Percentiles rank a stretch among this genome's conserved stretches.
phyloP scores from a whole-genome alignment of 148 eudicot genomes.

The Amaranthus hypochondriacus region DNA sequence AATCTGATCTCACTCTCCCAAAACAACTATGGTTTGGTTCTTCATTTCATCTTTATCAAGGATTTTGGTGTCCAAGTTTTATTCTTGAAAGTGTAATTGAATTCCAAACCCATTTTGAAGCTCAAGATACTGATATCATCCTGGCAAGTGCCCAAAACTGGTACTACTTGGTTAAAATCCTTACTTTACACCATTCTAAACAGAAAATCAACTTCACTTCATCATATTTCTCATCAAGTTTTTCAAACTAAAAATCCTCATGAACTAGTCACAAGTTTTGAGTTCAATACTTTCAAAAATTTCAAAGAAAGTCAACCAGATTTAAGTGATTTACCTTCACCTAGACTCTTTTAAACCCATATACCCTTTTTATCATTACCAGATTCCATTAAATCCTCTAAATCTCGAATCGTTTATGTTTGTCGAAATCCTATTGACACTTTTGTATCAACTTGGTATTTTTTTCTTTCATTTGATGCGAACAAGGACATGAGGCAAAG shows the following conservation, averaged over 20 bases:
- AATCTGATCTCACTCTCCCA: constrained; percentile 6
- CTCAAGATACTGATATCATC: constrained; percentile 16
- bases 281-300: not conserved
- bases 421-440: constrained; percentile 1
- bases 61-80: constrained; percentile 2
- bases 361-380: not conserved
- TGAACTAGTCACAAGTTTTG: not conserved
- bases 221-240: not conserved
- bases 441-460: not conserved
- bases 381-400: not conserved
- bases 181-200: constrained; percentile 9
- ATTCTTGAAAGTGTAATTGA: not conserved
- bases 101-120: constrained; percentile 17
- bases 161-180: constrained; percentile 17
- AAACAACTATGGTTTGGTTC: constrained; percentile 5
- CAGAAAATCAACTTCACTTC: not conserved
- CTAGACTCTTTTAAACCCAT: not conserved
- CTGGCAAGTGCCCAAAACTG: constrained; percentile 16
- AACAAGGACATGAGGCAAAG: not conserved
- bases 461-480: not conserved
- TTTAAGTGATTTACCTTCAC: not conserved
- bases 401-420: constrained; percentile 4
- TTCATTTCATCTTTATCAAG: not conserved
- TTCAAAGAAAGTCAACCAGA: not conserved
- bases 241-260: not conserved